Evolutionary conservation across 371 early-diverging fungal genomes (phyloP).

Genomic region (Zychaea mexicana): DNA sequence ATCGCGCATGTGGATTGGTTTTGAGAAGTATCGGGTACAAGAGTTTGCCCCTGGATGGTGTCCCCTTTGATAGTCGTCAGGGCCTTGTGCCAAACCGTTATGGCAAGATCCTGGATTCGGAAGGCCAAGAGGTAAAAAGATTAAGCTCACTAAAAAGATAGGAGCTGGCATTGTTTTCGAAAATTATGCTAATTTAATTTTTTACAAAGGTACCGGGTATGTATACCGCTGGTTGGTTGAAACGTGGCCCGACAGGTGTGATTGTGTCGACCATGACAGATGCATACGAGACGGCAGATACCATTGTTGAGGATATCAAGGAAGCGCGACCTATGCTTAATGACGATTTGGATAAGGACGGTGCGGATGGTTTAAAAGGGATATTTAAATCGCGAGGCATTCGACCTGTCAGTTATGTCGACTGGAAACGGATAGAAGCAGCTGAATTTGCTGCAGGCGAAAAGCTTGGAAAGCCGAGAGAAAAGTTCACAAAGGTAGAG

Average conservation of each 20-base stretch:
- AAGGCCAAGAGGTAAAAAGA: conserved; percentile 42
- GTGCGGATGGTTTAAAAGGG: conserved; percentile 28
- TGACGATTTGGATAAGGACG: conserved; percentile 18
- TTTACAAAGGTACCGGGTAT: conserved; percentile 59
- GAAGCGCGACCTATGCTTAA: conserved; percentile 29
- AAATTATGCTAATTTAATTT: neutral
- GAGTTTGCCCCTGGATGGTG: conserved; percentile 65
- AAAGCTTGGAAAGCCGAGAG: conserved; percentile 75
- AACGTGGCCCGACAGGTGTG: conserved; percentile 93
- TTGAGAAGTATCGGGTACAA: conserved; percentile 90
- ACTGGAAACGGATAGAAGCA: conserved; percentile 85
- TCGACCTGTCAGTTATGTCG: conserved; percentile 63
- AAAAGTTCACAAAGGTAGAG: conserved; percentile 69
- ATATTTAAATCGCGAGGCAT: conserved; percentile 31
- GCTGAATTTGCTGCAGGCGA: conserved; percentile 72
- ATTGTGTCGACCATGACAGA: conserved; percentile 95
- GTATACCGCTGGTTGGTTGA: conserved; percentile 94
- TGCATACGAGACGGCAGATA: conserved; percentile 88
- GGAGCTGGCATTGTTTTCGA: too few relatives aligned
- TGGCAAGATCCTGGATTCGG: conserved; percentile 71
- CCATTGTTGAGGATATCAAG: conserved; percentile 64
- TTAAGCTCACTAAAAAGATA: neutral
- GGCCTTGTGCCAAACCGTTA: conserved; percentile 77
- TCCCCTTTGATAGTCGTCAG: conserved; percentile 77
- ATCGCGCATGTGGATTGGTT: conserved; percentile 65